Conservation (phyloP, 257 asterid species). For the Solanum lycopersicoides region DNA sequence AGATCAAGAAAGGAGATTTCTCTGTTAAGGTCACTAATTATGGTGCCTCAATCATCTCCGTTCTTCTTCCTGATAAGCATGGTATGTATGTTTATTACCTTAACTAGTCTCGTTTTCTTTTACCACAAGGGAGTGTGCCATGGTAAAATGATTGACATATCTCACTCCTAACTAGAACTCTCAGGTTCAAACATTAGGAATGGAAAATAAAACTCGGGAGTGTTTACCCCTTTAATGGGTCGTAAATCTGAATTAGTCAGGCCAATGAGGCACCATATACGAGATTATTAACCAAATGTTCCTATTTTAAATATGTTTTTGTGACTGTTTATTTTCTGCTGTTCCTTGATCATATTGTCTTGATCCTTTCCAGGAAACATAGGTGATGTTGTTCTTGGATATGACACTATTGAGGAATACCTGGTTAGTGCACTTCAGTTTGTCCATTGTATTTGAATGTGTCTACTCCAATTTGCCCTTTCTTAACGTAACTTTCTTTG, state of each 20-base stretch:
- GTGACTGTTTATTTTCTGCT: neutral
- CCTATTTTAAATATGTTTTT: neutral
- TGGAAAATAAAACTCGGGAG: neutral
- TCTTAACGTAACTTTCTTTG: neutral
- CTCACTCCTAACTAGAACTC: neutral
- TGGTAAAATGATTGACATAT: neutral
- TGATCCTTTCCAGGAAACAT: conserved; percentile 22
- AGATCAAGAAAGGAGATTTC: neutral
- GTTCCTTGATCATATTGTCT: neutral
- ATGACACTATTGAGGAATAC: conserved; percentile 43
- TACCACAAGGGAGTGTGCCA: neutral
- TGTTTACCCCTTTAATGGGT: neutral
- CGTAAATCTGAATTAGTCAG: neutral
- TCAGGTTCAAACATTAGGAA: neutral
- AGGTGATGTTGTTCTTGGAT: conserved; percentile 47
- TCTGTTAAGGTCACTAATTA: conserved; percentile 2
- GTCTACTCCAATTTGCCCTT: neutral
- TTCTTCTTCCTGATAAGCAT: conserved; percentile 5
- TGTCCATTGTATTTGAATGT: neutral
- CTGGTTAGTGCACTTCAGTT: conserved; percentile 20
- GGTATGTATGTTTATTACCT: neutral
- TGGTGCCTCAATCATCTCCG: conserved; percentile 7
- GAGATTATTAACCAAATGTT: neutral
- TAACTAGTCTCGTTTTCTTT: neutral
- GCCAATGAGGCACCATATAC: neutral